Evolutionary conservation across 495 filamentous ascomycete genomes (phyloP).

Genomic region (Gamarada debralockiae): DNA sequence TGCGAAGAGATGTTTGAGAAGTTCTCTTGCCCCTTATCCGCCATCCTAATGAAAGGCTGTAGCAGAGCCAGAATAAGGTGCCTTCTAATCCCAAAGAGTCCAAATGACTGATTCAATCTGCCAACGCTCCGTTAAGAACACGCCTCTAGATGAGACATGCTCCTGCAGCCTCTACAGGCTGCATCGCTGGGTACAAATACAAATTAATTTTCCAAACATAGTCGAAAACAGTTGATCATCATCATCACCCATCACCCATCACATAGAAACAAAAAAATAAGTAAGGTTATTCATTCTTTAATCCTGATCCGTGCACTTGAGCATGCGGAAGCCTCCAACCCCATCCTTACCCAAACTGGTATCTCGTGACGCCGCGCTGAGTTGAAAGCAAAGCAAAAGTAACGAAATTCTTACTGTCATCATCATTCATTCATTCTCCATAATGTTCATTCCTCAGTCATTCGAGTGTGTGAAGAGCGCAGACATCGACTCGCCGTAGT

Average conservation of each 20-base stretch:
- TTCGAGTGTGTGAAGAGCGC: constrained; percentile 71
- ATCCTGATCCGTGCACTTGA: neutral
- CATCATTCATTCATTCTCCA: constrained; percentile 7
- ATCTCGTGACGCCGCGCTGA: constrained; percentile 25
- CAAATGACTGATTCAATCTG: constrained; percentile 24
- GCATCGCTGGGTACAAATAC: constrained; percentile 54
- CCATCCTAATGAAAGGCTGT: constrained; percentile 28
- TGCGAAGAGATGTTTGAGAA: constrained; percentile 26
- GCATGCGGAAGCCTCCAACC: neutral
- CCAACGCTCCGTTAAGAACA: constrained; percentile 75
- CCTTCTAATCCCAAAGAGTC: constrained; percentile 26
- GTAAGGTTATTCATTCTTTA: neutral
- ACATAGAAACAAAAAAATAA: too few relatives aligned
- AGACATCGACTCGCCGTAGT: constrained; percentile 87
- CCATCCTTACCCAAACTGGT: neutral
- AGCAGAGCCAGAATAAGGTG: constrained; percentile 24
- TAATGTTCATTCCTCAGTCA: constrained; percentile 39
- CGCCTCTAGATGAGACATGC: constrained; percentile 43
- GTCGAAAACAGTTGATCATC: too few relatives aligned
- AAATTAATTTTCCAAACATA: too few relatives aligned
- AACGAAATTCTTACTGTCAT: constrained; percentile 7
- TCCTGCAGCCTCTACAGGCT: constrained; percentile 64
- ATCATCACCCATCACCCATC: too few relatives aligned
- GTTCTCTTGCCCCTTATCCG: constrained; percentile 31
- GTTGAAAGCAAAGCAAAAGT: constrained; percentile 17